These are phyloP conservation scores for Yarrowia sp. DNA, from an alignment of 805 yeast species.

Conservation along the genomic window DNA sequence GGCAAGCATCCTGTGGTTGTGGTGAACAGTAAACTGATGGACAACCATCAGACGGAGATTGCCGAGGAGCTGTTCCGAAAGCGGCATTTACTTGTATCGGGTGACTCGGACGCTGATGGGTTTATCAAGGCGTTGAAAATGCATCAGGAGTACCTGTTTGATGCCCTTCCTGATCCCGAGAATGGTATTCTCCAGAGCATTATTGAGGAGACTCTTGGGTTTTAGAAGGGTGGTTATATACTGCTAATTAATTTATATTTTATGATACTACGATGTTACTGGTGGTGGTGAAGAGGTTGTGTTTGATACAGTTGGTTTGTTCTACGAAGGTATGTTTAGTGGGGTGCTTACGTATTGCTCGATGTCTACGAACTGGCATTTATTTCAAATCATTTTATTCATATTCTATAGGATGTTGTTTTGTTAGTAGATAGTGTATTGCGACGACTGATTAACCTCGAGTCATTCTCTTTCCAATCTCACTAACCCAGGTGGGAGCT, in stretches of 20 bases:
- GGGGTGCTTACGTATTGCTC: too few relatives aligned
- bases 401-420: too few relatives aligned
- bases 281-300: too few relatives aligned
- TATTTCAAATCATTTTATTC: neutral
- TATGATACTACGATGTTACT: too few relatives aligned
- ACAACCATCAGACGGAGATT: constrained; percentile 80
- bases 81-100: constrained; percentile 36
- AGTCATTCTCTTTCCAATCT: constrained; percentile 35
- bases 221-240: too few relatives aligned
- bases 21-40: constrained; percentile 70
- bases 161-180: constrained; percentile 28
- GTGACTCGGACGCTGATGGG: constrained; percentile 20
- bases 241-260: neutral
- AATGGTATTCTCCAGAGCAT: neutral
- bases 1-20: constrained; percentile 64
- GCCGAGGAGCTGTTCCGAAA: constrained; percentile 53
- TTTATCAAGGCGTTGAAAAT: neutral
- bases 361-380: too few relatives aligned
- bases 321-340: too few relatives aligned
- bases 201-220: constrained; percentile 1
- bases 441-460: neutral
- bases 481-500: constrained; percentile 39
- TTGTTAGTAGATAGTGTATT: neutral
- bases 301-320: too few relatives aligned
- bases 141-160: constrained; percentile 25